Percentiles rank a stretch among this genome's conserved stretches.
These are phyloP conservation scores for Magnusiomyces ingens DNA, from an alignment of 1,139 yeast species.

Conservation along the genomic window DNA sequence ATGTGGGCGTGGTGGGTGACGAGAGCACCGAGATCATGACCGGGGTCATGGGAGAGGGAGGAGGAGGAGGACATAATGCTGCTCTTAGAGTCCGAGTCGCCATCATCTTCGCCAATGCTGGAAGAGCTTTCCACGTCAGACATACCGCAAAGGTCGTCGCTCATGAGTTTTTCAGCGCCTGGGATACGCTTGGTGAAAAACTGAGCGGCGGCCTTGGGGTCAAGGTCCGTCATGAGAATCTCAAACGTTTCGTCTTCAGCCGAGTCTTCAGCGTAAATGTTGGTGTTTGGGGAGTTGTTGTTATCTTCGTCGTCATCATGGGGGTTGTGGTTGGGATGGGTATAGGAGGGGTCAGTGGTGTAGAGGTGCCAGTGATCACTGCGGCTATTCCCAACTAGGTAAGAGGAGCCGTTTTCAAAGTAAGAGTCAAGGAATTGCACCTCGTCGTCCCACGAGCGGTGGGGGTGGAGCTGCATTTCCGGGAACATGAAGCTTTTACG, in stretches of 20 bases:
- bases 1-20: slow-evolving; percentile 59
- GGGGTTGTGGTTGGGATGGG: slow-evolving; percentile 8
- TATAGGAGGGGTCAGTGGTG: slow-evolving; percentile 40
- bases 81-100: slow-evolving; percentile 3
- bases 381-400: slow-evolving; percentile 72
- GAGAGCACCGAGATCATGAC: slow-evolving; percentile 65
- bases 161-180: slow-evolving; percentile 20
- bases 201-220: slow-evolving; percentile 49
- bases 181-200: slow-evolving; percentile 57
- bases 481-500: slow-evolving; percentile 94
- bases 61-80: background rate
- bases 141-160: slow-evolving; percentile 26
- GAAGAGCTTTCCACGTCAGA: slow-evolving; percentile 10
- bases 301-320: slow-evolving; percentile 12
- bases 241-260: slow-evolving; percentile 73
- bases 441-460: slow-evolving; percentile 79
- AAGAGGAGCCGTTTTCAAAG: slow-evolving; percentile 59
- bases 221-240: slow-evolving; percentile 82
- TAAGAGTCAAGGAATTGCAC: slow-evolving; percentile 57
- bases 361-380: slow-evolving; percentile 91
- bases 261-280: slow-evolving; percentile 8
- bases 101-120: background rate
- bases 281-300: no score
- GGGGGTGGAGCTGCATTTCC: slow-evolving; percentile 71
- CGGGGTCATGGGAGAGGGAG: slow-evolving; percentile 48